Evolutionary conservation across 2,329 filamentous ascomycete genomes (phyloP).

Genomic region (Aureobasidium namibiae): DNA sequence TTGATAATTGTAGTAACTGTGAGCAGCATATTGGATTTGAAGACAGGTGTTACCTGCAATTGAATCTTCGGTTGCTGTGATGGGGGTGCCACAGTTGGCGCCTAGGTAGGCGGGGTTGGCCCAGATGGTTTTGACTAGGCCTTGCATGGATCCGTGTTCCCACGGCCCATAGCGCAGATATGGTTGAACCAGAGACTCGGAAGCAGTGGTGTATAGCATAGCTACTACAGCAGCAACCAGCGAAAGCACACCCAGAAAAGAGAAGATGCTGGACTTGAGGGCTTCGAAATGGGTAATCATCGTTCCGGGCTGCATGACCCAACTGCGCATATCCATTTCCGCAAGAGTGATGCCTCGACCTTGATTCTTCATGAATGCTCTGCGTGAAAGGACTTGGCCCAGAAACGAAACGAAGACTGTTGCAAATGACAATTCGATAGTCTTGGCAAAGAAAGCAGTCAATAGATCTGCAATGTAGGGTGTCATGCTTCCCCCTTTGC

Average conservation of each 20-base stretch:
- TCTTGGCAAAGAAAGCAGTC: constrained; percentile 63
- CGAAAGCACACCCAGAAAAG: constrained; percentile 56
- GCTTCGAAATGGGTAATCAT: constrained; percentile 62
- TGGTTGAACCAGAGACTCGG: constrained; percentile 66
- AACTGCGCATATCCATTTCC: constrained; percentile 69
- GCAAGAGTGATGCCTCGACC: constrained; percentile 59
- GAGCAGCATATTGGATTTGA: constrained; percentile 60
- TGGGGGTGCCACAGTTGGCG: constrained; percentile 53
- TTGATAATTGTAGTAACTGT: constrained; percentile 61
- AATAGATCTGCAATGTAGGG: constrained; percentile 60
- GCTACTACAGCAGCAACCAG: constrained; percentile 57
- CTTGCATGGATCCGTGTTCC: constrained; percentile 43
- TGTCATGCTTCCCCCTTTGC: constrained; percentile 42
- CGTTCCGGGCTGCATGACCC: constrained; percentile 53
- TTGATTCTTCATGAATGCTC: constrained; percentile 49
- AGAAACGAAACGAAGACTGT: constrained; percentile 68
- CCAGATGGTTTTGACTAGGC: constrained; percentile 53
- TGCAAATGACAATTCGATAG: constrained; percentile 70
- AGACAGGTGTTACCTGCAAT: constrained; percentile 51
- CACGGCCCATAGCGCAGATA: constrained; percentile 55
- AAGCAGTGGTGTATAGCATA: constrained; percentile 69
- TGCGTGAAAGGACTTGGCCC: constrained; percentile 64
- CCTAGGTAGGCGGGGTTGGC: constrained; percentile 53
- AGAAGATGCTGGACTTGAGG: constrained; percentile 55
- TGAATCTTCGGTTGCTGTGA: constrained; percentile 27